phyloP scores from a whole-genome alignment of 441 rosid species.

The Hura crepitans region DNA sequence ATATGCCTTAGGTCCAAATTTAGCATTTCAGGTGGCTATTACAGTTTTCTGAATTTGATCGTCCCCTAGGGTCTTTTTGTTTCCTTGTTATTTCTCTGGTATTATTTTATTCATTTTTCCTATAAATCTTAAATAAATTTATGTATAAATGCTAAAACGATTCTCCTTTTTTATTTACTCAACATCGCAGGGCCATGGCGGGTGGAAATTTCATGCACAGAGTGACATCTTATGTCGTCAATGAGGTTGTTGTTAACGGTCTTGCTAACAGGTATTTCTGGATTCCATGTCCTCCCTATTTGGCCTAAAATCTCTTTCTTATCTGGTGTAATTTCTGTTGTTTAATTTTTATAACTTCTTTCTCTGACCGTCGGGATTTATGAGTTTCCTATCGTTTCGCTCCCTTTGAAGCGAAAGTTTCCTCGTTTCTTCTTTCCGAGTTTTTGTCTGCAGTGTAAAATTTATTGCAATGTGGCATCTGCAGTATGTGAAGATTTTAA shows the following conservation, averaged over 20 bases:
- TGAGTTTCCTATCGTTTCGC: slow-evolving; percentile 46
- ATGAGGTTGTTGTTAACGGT: slow-evolving; percentile 73
- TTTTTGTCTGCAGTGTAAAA: slow-evolving; percentile 27
- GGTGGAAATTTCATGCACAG: slow-evolving; percentile 82
- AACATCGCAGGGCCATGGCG: slow-evolving; percentile 45
- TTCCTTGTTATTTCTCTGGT: neutral
- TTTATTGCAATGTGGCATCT: slow-evolving; percentile 32
- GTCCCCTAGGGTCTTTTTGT: neutral
- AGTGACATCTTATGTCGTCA: slow-evolving; percentile 65
- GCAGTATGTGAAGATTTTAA: slow-evolving; percentile 34
- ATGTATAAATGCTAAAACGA: neutral
- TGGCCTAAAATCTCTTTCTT: neutral
- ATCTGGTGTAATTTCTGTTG: neutral
- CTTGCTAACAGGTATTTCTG: slow-evolving; percentile 70
- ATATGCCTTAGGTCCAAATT: neutral
- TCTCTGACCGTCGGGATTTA: slow-evolving; percentile 51
- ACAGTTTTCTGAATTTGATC: neutral
- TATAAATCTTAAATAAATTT: neutral
- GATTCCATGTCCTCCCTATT: neutral
- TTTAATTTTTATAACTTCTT: slow-evolving; percentile 41
- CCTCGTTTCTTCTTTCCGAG: slow-evolving; percentile 24
- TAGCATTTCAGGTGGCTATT: neutral
- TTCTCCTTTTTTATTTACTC: neutral
- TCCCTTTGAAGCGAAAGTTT: slow-evolving; percentile 49
- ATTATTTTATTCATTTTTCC: neutral